Conservation (phyloP, 1,284 basidiomycete genomes). For the Cerioporus squamosus region DNA sequence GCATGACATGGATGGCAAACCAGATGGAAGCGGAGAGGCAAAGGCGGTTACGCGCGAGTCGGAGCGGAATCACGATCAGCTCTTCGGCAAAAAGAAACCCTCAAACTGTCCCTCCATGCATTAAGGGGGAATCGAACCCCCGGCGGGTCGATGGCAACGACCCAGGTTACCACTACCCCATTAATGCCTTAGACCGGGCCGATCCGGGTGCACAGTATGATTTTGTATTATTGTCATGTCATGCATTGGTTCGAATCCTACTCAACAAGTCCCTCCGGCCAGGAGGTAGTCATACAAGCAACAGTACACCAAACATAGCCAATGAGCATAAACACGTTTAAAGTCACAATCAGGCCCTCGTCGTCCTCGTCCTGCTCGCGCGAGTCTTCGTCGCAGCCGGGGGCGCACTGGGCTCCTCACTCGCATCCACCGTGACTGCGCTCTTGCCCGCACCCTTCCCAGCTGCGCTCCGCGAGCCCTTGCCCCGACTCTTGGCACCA, state of each 20-base stretch:
- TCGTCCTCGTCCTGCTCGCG: conserved; percentile 28
- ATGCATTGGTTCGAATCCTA: no score
- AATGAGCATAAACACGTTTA: not conserved
- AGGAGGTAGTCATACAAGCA: not conserved
- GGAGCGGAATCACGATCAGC: no score
- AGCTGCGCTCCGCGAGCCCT: conserved; percentile 20
- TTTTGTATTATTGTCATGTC: no score
- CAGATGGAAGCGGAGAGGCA: no score
- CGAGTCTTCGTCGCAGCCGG: conserved; percentile 21
- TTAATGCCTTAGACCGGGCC: conserved; percentile 30
- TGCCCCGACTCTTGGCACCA: conserved; percentile 5
- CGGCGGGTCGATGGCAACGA: conserved; percentile 57
- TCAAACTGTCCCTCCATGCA: conserved; percentile 9
- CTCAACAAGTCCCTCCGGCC: no score
- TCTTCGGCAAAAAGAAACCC: no score
- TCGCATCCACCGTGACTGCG: conserved; percentile 14
- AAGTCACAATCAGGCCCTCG: conserved; percentile 18
- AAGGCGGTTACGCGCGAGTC: no score
- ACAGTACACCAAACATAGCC: not conserved
- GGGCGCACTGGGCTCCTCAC: conserved; percentile 19
- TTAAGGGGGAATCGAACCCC: conserved; percentile 69
- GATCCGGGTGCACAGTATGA: no score
- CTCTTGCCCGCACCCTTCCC: conserved; percentile 18
- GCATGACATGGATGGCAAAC: conserved; percentile 1
- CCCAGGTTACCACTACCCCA: conserved; percentile 38